Base-by-base conservation (phyloP, 345 rosid species). In the Leavenworthia alabamica region DNA sequence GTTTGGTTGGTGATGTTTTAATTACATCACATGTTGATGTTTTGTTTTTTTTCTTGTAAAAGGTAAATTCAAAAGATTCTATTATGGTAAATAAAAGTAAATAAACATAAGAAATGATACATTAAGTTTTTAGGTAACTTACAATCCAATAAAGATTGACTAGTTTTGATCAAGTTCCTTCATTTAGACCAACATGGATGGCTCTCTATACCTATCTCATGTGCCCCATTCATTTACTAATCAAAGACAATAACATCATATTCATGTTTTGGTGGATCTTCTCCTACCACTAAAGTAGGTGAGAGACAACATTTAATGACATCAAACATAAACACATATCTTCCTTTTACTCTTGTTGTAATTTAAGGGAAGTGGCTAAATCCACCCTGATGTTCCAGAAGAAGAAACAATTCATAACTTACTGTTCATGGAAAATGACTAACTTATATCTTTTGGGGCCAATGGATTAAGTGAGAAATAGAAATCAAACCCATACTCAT, bases 361-460 rank as follows among this genome's bases (percentile, higher is more conserved):
- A 61, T 69, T 53, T 44, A 70, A 55, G 69, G 74, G 44, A 62
- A 55, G 7, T 70, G 41, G 64, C 74, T 62, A 70, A 62, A 70
- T 46, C 60, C 54, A n/a, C 23, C 61, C 51, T 74, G 70, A 54
- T 69, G 61, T 67, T 39, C 71, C 57, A 62, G 54, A 54, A 74
- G 45, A 73, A 55, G 76, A 52, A 72, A 66, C 57, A 72, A 60
- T 45, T 60, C 45, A 50, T 32, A 59, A 14, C 44, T 62, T 56
- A 77, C 86, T 75, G 83, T 80, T 69, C 80, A 68, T 27, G 63
- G 97, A 89, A 78, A 81, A 78, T 68, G 85, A 79, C 87, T 67
- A 55, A 55, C 63, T 26, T 53, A n/a, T 57, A 44, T 42, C 63
- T 56, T 24, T 26, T 58, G 77, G 80, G 80, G 66, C 71, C 88